phyloP scores from a whole-genome alignment of 768 basidiomycete genomes.

The Macrolepiota albuminosa region DNA sequence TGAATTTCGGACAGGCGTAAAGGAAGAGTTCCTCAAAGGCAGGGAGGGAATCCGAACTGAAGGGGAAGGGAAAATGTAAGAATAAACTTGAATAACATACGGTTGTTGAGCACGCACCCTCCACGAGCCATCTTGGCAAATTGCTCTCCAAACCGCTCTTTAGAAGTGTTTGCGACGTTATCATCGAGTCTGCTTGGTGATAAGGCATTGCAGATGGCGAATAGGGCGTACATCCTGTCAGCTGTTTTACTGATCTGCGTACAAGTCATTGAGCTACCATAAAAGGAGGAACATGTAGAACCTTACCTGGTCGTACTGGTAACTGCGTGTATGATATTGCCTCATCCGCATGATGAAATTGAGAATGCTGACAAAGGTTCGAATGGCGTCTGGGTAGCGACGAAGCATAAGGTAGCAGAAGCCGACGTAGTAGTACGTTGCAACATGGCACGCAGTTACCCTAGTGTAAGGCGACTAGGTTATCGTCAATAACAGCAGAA shows the following conservation, averaged over 20 bases:
- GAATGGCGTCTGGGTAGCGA: constrained; percentile 93
- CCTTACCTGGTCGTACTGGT: constrained; percentile 89
- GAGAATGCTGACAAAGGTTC: constrained; percentile 86
- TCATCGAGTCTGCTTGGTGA: constrained; percentile 93
- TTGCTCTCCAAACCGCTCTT: constrained; percentile 93
- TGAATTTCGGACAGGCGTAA: constrained; percentile 95
- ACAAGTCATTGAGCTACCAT: neutral
- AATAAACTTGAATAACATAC: neutral
- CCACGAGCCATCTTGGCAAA: constrained; percentile 81
- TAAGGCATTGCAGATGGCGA: constrained; percentile 89
- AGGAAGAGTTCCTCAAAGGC: constrained; percentile 92
- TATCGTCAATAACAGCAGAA: constrained; percentile 9
- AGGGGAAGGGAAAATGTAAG: neutral
- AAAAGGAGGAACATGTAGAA: neutral
- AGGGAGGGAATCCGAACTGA: constrained; percentile 64
- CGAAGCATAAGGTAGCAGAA: constrained; percentile 96
- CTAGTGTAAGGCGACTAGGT: constrained; percentile 81
- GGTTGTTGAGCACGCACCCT: constrained; percentile 33
- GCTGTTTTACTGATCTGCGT: constrained; percentile 88
- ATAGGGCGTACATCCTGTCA: constrained; percentile 95
- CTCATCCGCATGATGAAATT: constrained; percentile 96
- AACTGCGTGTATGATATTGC: constrained; percentile 94
- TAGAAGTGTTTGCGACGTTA: constrained; percentile 88
- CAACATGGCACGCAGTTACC: constrained; percentile 95
- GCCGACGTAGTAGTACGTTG: constrained; percentile 93